Evolutionary conservation across 768 basidiomycete species (phyloP).

Genomic region (Sarcomyxa edulis): DNA sequence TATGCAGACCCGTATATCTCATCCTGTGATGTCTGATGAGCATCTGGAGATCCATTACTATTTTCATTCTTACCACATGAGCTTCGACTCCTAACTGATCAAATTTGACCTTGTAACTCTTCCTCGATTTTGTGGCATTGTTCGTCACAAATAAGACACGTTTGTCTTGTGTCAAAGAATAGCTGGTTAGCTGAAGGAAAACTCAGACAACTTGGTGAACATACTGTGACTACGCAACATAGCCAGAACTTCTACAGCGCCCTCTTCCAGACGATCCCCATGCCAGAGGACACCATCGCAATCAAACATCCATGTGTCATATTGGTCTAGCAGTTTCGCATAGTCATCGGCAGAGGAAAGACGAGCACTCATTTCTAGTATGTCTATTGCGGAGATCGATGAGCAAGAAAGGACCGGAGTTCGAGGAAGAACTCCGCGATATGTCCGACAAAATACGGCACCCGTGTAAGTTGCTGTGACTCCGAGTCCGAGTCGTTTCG

Average conservation of each 20-base stretch:
- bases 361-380: conserved; percentile 25
- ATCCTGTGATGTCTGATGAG: conserved; percentile 67
- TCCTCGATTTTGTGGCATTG: conserved; percentile 92
- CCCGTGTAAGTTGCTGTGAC: too few relatives aligned
- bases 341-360: conserved; percentile 42
- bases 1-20: conserved; percentile 97
- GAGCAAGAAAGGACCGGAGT: too few relatives aligned
- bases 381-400: neutral
- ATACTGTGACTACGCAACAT: conserved; percentile 68
- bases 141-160: conserved; percentile 92
- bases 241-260: conserved; percentile 68
- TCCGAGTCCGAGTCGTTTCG: too few relatives aligned
- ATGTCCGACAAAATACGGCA: too few relatives aligned
- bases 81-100: conserved; percentile 85
- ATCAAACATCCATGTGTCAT: conserved; percentile 95
- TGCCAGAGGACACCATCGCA: conserved; percentile 96
- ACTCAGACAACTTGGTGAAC: conserved; percentile 12
- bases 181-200: conserved; percentile 1
- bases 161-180: conserved; percentile 49
- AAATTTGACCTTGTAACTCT: conserved; percentile 85
- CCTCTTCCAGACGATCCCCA: conserved; percentile 74
- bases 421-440: too few relatives aligned
- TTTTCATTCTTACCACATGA: conserved; percentile 57
- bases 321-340: conserved; percentile 47
- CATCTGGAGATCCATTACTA: neutral